Conservation (phyloP, 2,329 filamentous ascomycete genomes). For the Colletotrichum coccodes region DNA sequence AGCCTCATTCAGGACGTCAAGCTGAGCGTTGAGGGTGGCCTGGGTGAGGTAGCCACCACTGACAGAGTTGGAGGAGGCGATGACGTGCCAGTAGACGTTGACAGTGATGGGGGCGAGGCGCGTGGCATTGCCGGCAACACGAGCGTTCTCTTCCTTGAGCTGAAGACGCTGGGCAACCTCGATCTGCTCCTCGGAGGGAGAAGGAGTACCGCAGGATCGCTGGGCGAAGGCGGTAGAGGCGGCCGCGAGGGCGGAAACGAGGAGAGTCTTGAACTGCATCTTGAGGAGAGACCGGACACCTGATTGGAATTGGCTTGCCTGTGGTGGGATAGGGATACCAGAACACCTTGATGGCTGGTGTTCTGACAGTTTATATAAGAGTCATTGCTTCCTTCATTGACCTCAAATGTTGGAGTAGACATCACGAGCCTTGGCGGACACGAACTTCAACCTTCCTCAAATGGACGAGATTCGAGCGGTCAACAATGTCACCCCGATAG, state of each 20-base stretch:
- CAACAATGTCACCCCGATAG: not conserved
- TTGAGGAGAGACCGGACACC: conserved; percentile 11
- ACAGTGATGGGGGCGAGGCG: conserved; percentile 42
- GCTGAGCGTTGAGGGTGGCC: conserved; percentile 48
- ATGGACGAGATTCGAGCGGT: conserved; percentile 5
- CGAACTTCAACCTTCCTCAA: conserved; percentile 24
- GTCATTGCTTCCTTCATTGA: not conserved
- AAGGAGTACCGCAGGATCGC: conserved; percentile 30
- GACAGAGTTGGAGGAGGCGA: conserved; percentile 42
- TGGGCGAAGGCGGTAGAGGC: conserved; percentile 27
- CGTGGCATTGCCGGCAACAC: conserved; percentile 33
- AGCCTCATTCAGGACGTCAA: conserved; percentile 55
- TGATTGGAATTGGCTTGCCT: conserved; percentile 14
- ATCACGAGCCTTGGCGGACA: not conserved
- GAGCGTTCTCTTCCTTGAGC: conserved; percentile 25
- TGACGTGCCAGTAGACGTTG: conserved; percentile 52
- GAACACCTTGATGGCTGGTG: conserved; percentile 21
- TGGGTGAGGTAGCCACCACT: conserved; percentile 46
- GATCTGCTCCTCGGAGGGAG: conserved; percentile 19
- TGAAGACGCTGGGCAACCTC: conserved; percentile 24
- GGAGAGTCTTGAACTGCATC: conserved; percentile 29
- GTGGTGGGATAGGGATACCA: conserved; percentile 1
- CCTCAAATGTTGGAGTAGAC: not conserved
- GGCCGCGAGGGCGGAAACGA: conserved; percentile 28
- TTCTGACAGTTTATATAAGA: conserved; percentile 18